These are phyloP conservation scores for Hymenoscyphus fructigenus DNA, from an alignment of 2,329 filamentous ascomycete species.

Conservation along the genomic window DNA sequence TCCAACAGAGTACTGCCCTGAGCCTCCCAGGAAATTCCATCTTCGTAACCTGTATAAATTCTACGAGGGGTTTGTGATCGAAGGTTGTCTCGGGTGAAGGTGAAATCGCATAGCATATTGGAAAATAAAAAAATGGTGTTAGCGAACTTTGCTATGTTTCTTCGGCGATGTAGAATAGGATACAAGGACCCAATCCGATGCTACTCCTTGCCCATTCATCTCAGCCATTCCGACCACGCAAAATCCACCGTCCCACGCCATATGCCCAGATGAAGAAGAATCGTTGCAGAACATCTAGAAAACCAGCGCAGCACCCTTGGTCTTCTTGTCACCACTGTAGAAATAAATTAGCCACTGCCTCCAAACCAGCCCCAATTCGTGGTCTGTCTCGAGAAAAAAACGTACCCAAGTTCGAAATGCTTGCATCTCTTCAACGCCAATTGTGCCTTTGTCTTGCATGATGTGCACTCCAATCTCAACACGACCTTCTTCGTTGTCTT, in stretches of 20 bases:
- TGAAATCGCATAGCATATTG: neutral
- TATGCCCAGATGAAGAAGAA: slow-evolving; percentile 28
- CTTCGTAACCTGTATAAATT: neutral
- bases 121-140: slow-evolving; percentile 20
- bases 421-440: slow-evolving; percentile 99
- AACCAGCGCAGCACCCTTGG: slow-evolving; percentile 99
- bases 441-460: slow-evolving; percentile 98
- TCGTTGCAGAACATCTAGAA: slow-evolving; percentile 69
- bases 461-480: slow-evolving; percentile 93
- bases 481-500: slow-evolving; percentile 99
- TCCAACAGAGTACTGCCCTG: neutral
- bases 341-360: slow-evolving; percentile 41
- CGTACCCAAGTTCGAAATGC: slow-evolving; percentile 99
- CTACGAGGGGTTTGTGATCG: neutral
- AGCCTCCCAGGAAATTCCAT: neutral
- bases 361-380: too few relatives aligned
- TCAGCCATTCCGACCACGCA: slow-evolving; percentile 32
- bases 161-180: slow-evolving; percentile 32
- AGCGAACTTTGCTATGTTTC: slow-evolving; percentile 36
- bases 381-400: slow-evolving; percentile 30
- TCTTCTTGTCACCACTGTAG: slow-evolving; percentile 99
- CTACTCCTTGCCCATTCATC: slow-evolving; percentile 25
- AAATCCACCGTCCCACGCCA: slow-evolving; percentile 31
- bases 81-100: neutral
- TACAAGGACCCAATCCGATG: slow-evolving; percentile 30